A percentile compares a stretch with the other conserved stretches of the same genome.
These are phyloP conservation scores for Alternaria atra DNA, from an alignment of 2,329 filamentous ascomycete species.

Conservation along the genomic window DNA sequence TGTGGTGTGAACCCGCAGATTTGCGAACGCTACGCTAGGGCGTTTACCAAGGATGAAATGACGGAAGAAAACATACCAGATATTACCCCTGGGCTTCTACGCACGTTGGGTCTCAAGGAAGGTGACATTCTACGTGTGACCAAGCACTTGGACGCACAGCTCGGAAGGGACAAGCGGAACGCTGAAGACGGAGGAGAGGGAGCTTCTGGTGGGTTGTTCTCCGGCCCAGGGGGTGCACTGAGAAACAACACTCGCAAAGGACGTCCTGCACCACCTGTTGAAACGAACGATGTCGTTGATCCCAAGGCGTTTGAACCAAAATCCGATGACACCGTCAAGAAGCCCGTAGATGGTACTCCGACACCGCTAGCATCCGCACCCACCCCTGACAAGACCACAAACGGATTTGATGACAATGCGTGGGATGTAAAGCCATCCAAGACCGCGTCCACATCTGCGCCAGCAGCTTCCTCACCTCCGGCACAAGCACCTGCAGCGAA, in stretches of 20 bases:
- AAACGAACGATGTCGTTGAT: conserved; percentile 86
- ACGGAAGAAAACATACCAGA: conserved; percentile 92
- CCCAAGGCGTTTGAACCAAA: conserved; percentile 81
- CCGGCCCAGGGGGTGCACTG: conserved; percentile 87
- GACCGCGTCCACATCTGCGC: conserved; percentile 56
- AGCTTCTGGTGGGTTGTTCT: conserved; percentile 83
- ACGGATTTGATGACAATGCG: conserved; percentile 93
- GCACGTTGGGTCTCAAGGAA: conserved; percentile 91
- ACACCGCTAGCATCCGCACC: conserved; percentile 61
- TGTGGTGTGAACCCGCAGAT: conserved; percentile 92
- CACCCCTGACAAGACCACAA: conserved; percentile 58
- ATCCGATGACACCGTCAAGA: conserved; percentile 55
- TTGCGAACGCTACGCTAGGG: conserved; percentile 92
- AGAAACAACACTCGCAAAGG: conserved; percentile 95
- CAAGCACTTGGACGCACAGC: conserved; percentile 85
- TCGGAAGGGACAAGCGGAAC: conserved; percentile 66
- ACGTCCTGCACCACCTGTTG: conserved; percentile 84
- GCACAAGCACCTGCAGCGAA: conserved; percentile 51
- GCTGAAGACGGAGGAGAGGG: conserved; percentile 65
- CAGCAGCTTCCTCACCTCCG: conserved; percentile 52
- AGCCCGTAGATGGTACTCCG: conserved; percentile 57
- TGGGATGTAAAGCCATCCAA: conserved; percentile 93
- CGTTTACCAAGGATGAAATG: conserved; percentile 92
- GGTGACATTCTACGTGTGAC: conserved; percentile 97
- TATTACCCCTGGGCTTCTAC: conserved; percentile 81